phyloP scores from a whole-genome alignment of 805 yeast species.

The Wickerhamiella galacta region DNA sequence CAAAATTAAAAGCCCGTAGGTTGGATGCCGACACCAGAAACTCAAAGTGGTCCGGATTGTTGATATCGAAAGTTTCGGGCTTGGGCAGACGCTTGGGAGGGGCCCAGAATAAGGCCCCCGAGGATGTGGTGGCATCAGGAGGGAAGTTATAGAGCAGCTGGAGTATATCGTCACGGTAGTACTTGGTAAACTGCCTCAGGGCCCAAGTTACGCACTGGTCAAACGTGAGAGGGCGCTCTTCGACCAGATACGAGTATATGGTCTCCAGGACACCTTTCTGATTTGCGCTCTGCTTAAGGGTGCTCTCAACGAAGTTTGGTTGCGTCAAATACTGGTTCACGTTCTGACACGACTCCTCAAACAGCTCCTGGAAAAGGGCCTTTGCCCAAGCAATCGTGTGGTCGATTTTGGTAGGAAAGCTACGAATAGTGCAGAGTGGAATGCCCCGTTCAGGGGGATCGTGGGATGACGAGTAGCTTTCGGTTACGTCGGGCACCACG shows the following conservation, averaged over 20 bases:
- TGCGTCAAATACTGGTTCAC: constrained; percentile 82
- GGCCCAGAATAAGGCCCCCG: constrained; percentile 92
- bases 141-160: constrained; percentile 94
- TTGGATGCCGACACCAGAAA: constrained; percentile 84
- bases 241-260: constrained; percentile 50
- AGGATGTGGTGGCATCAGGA: constrained; percentile 73
- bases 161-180: constrained; percentile 68
- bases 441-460: constrained; percentile 98
- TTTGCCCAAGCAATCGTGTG: constrained; percentile 99
- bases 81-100: constrained; percentile 95
- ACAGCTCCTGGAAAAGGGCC: constrained; percentile 80
- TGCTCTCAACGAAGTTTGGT: constrained; percentile 81
- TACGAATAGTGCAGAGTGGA: constrained; percentile 91
- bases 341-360: constrained; percentile 80
- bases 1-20: constrained; percentile 78
- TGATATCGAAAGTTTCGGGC: constrained; percentile 62
- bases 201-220: constrained; percentile 97
- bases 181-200: constrained; percentile 68
- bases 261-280: constrained; percentile 73
- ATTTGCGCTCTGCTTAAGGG: constrained; percentile 83
- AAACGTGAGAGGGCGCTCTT: constrained; percentile 70
- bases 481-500: constrained; percentile 82
- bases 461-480: constrained; percentile 87
- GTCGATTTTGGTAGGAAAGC: constrained; percentile 95
- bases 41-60: constrained; percentile 60